Evolutionary conservation across 164 flowering plant species (phyloP), one percentile per base, ranked within the genome.

Genomic region (Protea cynaroides): DNA sequence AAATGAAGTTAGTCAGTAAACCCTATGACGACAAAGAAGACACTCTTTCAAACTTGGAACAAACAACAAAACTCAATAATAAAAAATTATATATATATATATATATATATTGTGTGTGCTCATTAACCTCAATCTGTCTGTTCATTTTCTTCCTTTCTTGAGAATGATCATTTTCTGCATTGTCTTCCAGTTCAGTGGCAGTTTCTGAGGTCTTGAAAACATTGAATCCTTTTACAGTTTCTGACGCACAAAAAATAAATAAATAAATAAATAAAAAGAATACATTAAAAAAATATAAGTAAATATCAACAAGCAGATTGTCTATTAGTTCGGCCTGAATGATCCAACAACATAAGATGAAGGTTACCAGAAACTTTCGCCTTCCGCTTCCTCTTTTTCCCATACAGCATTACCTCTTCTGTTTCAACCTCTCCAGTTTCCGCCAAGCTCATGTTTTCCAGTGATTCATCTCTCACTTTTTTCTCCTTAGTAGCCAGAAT

Each of bases 41-140:
- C n/a, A 29, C 34, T 29, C 34, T 5, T 29, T 40, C 46, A 40
- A 40, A 40, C 14, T 40, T 40, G 46, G 46, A 40, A 8, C 46
- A 10, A 8, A 40, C 1, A 34, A 29, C 13, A 8, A 12, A 44
- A 18, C 15, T 10, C 1, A 19, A 19, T 19, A 1, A 49, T 19
- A 58, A 56, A 11, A 29, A 23, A 19, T 23, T 4, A 25, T 59
- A 68, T n/a, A n/a, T n/a, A n/a, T n/a, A n/a, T n/a, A n/a, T n/a
- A n/a, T n/a, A n/a, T n/a, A n/a, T n/a, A n/a, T n/a, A n/a, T n/a
- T n/a, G n/a, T n/a, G n/a, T n/a, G 51, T 65, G 53, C 38, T 14
- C 25, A 37, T 22, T 37, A n/a, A 87, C 98, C 97, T 94, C 97
- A 68, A 85, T 80, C 71, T 84, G 86, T 71, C 75, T 75, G 64